These are phyloP conservation scores for Botryotinia calthae DNA, from an alignment of 2,329 filamentous ascomycete species.

Conservation along the genomic window DNA sequence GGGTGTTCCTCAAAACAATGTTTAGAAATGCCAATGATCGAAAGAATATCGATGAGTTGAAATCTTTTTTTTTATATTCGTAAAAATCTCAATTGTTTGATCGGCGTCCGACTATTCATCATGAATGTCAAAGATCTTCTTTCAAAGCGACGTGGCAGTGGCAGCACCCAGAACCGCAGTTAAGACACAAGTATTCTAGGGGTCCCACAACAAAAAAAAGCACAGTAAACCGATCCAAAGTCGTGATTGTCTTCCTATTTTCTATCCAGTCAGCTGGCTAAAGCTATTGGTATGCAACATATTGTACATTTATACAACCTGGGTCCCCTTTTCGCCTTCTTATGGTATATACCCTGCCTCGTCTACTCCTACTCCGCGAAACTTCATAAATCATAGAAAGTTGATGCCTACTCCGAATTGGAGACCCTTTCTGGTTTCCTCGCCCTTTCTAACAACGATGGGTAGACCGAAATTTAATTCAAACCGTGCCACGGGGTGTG, in stretches of 20 bases:
- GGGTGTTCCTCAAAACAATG: background rate
- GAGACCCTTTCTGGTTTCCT: conserved; percentile 85
- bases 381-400: conserved; percentile 65
- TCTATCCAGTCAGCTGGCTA: conserved; percentile 5
- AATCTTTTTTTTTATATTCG: background rate
- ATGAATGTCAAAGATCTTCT: background rate
- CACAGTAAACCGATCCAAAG: background rate
- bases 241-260: background rate
- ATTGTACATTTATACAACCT: conserved; percentile 10
- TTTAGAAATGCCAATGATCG: background rate
- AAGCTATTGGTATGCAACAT: conserved; percentile 7
- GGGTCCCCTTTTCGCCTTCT: background rate
- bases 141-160: background rate
- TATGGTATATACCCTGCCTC: conserved; percentile 3
- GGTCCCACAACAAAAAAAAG: background rate
- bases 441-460: conserved; percentile 74
- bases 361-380: conserved; percentile 7
- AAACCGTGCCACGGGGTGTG: conserved; percentile 87
- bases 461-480: conserved; percentile 95
- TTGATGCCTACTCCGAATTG: conserved; percentile 96
- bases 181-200: background rate
- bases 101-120: background rate
- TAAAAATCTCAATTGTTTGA: background rate
- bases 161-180: background rate
- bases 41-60: background rate